phyloP scores from a whole-genome alignment of 768 basidiomycete genomes.

The Mycena vitilis region DNA sequence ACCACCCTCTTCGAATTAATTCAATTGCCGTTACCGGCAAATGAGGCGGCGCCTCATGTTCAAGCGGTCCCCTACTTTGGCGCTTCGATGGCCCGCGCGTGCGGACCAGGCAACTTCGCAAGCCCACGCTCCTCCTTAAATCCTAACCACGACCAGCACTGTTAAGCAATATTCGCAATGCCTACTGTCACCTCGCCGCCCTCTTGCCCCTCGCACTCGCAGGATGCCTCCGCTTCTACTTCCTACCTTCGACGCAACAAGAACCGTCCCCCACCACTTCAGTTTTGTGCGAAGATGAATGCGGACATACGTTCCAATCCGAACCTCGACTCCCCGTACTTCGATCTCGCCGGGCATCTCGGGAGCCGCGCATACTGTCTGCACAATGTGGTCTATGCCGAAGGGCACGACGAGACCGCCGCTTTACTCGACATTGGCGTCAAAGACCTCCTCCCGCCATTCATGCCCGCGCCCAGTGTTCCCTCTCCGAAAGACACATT shows the following conservation, averaged over 20 bases:
- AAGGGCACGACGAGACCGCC: conserved; percentile 36
- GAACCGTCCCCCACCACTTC: conserved; percentile 25
- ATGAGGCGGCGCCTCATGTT: not conserved
- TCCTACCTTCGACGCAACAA: not conserved
- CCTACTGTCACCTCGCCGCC: not conserved
- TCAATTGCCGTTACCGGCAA: not conserved
- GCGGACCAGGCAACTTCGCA: not conserved
- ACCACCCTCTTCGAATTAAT: not conserved
- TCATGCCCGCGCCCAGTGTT: not conserved
- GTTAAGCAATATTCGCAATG: not conserved
- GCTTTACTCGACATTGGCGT: conserved; percentile 47
- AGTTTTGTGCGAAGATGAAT: conserved; percentile 38
- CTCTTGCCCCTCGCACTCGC: no score
- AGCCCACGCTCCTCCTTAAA: not conserved
- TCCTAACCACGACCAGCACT: not conserved
- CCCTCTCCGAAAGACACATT: conserved; percentile 4
- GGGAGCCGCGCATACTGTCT: conserved; percentile 41
- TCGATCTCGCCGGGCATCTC: conserved; percentile 44
- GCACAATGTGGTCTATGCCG: conserved; percentile 35
- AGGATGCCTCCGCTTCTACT: not conserved
- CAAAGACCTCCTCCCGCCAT: conserved; percentile 39
- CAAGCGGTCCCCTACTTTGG: not conserved
- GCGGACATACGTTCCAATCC: conserved; percentile 38
- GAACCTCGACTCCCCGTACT: conserved; percentile 38
- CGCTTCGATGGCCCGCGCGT: not conserved